Base-by-base conservation (phyloP, 148 eudicot genomes). In the Arctostaphylos glauca region DNA sequence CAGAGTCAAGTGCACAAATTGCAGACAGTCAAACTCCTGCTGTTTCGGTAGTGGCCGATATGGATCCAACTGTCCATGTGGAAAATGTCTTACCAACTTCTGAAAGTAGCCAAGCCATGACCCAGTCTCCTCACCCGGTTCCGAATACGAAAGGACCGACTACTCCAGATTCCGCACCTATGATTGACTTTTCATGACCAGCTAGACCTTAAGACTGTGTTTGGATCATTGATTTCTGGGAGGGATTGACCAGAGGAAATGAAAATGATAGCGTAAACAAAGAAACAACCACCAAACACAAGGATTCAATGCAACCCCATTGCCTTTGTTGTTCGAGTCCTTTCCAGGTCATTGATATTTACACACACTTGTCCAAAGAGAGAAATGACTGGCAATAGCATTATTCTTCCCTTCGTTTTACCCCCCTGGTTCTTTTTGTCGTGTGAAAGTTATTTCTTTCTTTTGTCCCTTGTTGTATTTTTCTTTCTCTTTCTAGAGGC, bases 41-140 rank as follows among this genome's bases (percentile, higher is more conserved):
- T 82, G 21, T 84, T 53, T 49, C 88, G n/a, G 5, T 84, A 53
- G 73, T n/a, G 4, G 81, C 44, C 67, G 82, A 66, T 77, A 59
- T 43, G 0, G 85, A 82, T 72, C 81, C 83, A 55, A 60, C 52
- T 80, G 80, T 73, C 60, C 7, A 64, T 23, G 81, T 9, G 47
- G 86, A 58, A 60, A 85, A 47, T 77, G 52, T 66, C 16, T 76
- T 77, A 16, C 74, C 84, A 76, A 38, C 76, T 12, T 76, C 88
- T 8, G 43, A 48, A 48, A 80, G 80, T 78, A 19, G 47, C 47
- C 80, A 80, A 78, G 80, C 72, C 43, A 52, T 80, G 9, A 21
- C 78, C 53, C 87, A 80, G 83, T 87, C 66, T 60, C 85, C 86
- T 67, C 53, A 83, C 3, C 85, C 80, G 43, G 82, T 68, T 49